Conservation (phyloP, 2,329 filamentous ascomycete species). For the Clonostachys solani region DNA sequence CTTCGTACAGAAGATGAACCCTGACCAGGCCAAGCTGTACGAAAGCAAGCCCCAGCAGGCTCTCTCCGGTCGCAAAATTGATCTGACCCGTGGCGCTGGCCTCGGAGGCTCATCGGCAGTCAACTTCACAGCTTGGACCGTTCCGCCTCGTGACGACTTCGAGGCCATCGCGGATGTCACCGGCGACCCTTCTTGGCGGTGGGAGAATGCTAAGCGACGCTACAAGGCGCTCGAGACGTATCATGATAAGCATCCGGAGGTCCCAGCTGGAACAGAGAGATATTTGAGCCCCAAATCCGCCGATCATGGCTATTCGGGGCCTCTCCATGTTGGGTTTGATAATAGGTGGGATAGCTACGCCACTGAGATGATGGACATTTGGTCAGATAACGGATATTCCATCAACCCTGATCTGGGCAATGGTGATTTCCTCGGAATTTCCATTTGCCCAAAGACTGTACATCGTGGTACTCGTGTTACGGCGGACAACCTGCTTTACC, state of each 20-base stretch:
- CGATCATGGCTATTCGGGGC: conserved; percentile 45
- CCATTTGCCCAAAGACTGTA: conserved; percentile 43
- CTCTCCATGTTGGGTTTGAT: conserved; percentile 42
- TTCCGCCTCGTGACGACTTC: conserved; percentile 56
- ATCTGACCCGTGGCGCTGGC: conserved; percentile 44
- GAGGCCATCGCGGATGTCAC: conserved; percentile 54
- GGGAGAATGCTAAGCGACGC: conserved; percentile 44
- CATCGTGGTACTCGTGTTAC: conserved; percentile 42
- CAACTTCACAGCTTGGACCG: conserved; percentile 49
- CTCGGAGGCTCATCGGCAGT: conserved; percentile 48
- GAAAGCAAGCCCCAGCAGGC: conserved; percentile 29
- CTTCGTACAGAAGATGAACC: too few species aligned
- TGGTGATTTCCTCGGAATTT: conserved; percentile 54
- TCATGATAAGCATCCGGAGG: conserved; percentile 29
- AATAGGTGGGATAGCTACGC: conserved; percentile 44
- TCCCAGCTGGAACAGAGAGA: conserved; percentile 24
- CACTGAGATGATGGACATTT: conserved; percentile 35
- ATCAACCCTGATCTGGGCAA: conserved; percentile 53
- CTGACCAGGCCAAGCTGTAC: too few species aligned
- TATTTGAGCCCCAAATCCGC: conserved; percentile 38
- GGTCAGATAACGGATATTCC: conserved; percentile 40
- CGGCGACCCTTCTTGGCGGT: conserved; percentile 50
- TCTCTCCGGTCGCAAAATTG: conserved; percentile 34
- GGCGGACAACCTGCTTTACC: conserved; percentile 40
- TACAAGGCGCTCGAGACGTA: conserved; percentile 52